A percentile compares a stretch with the other conserved stretches of the same genome.
These are phyloP conservation scores for Xylariaceae sp. DNA, from an alignment of 2,329 filamentous ascomycete genomes.

Conservation along the genomic window DNA sequence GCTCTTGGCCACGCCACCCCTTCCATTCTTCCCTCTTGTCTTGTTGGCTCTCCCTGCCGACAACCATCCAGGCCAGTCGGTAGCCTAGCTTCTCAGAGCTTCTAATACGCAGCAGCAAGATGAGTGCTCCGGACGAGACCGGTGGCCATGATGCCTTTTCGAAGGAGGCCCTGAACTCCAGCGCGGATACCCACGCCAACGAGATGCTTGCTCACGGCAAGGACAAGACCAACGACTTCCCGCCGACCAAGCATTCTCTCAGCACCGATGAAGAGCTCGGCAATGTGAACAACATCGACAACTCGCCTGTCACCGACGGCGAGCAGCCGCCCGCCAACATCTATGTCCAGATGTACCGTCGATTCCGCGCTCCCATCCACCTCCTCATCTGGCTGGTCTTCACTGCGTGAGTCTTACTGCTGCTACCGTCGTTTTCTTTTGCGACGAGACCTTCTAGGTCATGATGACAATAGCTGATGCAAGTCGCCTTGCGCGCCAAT, in stretches of 20 bases:
- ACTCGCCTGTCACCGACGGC: slow-evolving; percentile 21
- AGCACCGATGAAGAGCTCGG: slow-evolving; percentile 32
- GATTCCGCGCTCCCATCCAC: slow-evolving; percentile 42
- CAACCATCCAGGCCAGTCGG: neutral
- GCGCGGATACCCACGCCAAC: slow-evolving; percentile 32
- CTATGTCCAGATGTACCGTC: slow-evolving; percentile 38
- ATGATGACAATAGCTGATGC: slow-evolving; percentile 12
- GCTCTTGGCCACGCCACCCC: neutral
- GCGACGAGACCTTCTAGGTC: neutral
- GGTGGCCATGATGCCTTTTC: slow-evolving; percentile 3
- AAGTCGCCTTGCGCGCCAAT: slow-evolving; percentile 9
- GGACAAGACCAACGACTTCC: slow-evolving; percentile 32
- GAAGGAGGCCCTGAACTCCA: slow-evolving; percentile 43
- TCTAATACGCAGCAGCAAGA: neutral
- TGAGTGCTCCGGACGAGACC: neutral
- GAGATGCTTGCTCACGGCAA: slow-evolving; percentile 25
- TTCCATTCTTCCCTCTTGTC: neutral
- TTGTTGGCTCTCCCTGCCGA: neutral
- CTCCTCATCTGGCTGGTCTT: slow-evolving; percentile 38
- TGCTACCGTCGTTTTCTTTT: neutral
- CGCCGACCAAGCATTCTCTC: slow-evolving; percentile 29
- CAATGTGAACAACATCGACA: slow-evolving; percentile 21
- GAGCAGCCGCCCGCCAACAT: slow-evolving; percentile 17
- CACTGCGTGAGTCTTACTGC: slow-evolving; percentile 32
- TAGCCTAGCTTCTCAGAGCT: neutral